These are phyloP conservation scores for Pilobolus umbonatus DNA, from an alignment of 192 early-diverging fungal genomes.

Conservation along the genomic window DNA sequence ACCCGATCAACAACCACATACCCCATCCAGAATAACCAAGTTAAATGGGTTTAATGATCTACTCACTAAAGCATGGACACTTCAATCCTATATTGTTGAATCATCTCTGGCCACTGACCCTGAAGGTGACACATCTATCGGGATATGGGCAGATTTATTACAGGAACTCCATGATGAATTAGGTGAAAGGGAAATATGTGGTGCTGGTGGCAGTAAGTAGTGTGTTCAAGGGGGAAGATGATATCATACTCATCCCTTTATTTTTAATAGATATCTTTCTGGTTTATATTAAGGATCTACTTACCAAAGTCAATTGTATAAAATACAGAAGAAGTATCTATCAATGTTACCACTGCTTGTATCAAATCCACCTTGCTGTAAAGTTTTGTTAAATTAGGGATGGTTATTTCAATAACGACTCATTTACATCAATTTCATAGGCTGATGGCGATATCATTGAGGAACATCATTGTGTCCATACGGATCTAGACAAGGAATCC, in stretches of 20 bases:
- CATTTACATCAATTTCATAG: constrained; percentile 29
- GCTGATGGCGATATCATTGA: constrained; percentile 42
- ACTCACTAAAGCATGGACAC: constrained; percentile 19
- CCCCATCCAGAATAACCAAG: constrained; percentile 17
- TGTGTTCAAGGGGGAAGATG: constrained; percentile 4
- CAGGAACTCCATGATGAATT: constrained; percentile 54
- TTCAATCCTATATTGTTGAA: constrained; percentile 2
- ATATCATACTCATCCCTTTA: background rate
- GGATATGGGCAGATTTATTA: constrained; percentile 34
- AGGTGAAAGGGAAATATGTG: constrained; percentile 57
- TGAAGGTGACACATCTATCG: constrained; percentile 1
- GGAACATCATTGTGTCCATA: constrained; percentile 47
- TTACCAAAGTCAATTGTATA: constrained; percentile 31
- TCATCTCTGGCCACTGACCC: background rate
- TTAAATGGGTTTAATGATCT: constrained; percentile 22
- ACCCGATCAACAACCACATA: constrained; percentile 17
- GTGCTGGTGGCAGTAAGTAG: constrained; percentile 40
- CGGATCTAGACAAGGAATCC: constrained; percentile 47
- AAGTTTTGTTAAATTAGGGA: no score
- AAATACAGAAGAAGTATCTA: constrained; percentile 48
- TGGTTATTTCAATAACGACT: no score
- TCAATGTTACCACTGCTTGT: constrained; percentile 67
- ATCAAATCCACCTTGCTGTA: constrained; percentile 54
- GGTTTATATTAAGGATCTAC: constrained; percentile 32
- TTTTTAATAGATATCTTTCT: constrained; percentile 43